Evolutionary conservation across 345 rosid species (phyloP), one percentile per base, ranked within the genome.

Genomic region (Eucalyptus melliodora): DNA sequence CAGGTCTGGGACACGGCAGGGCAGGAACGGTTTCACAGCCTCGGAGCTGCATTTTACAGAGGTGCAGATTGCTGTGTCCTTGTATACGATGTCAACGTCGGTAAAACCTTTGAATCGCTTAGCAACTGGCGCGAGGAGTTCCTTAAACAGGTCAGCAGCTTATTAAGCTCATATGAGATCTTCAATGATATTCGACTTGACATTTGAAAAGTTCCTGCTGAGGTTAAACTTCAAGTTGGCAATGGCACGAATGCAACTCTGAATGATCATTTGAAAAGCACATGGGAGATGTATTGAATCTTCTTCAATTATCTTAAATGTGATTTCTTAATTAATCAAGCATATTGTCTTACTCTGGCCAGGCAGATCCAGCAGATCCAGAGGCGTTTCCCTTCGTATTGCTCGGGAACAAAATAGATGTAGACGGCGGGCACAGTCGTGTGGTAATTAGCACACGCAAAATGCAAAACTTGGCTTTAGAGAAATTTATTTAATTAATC

Each of bases 1-100:
- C 87, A 97, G 99, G 94, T 97, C 87, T 97, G 99, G 99, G 98
- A 97, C 92, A 97, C 99, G 12, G 99, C 99, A 11, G 99, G 99
- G 87, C 99, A 97, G 90, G 99, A 97, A 89, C 95, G 98, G 88
- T 97, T 97, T 92, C 98, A 97, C 77, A 96, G 99, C 90, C 94
- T 96, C 24, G 98, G 98, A 13, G 88, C 98, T 1, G 98, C 99
- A 6, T 97, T 97, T 89, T 97, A 96, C 69, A 95, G 99, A 91
- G 99, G 98, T 11, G 96, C 99, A 49, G 99, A 97, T 90, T 97
- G 98, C 88, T 96, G 99, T 77, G 97, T 95, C 87, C 93, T 97
- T 69, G 95, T 93, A 9, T 96, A 93, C 82, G 99, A 97, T 65
- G 99, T 97, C 16, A 97, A 96, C 83, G 89, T 93, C 8, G 87